Evolutionary conservation across 768 basidiomycete species (phyloP).

Genomic region (Amanita phalloides): DNA sequence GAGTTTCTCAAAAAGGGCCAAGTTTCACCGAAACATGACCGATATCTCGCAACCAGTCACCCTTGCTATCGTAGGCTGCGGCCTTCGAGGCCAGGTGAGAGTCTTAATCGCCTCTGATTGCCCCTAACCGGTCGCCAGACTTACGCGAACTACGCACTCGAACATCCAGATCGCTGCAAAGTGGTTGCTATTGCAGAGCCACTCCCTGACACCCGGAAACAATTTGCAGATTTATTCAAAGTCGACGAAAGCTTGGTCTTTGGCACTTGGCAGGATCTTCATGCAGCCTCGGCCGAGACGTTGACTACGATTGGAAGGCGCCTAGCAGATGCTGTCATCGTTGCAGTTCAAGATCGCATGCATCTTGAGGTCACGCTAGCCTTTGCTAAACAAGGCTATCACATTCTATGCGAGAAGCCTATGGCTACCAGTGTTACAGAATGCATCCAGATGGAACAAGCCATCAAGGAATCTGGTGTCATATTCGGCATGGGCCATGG

Average conservation of each 20-base stretch:
- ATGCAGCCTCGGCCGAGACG: slow-evolving; percentile 55
- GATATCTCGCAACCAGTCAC: slow-evolving; percentile 36
- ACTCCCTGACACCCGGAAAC: slow-evolving; percentile 48
- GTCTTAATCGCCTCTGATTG: not conserved
- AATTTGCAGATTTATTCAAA: slow-evolving; percentile 44
- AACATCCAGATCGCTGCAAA: slow-evolving; percentile 52
- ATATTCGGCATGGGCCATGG: slow-evolving; percentile 89
- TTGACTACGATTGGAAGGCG: slow-evolving; percentile 53
- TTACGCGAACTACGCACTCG: slow-evolving; percentile 55
- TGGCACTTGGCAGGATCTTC: slow-evolving; percentile 58
- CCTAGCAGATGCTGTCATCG: slow-evolving; percentile 73
- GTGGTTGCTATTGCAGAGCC: slow-evolving; percentile 85
- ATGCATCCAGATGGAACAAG: slow-evolving; percentile 65
- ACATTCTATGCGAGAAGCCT: slow-evolving; percentile 89
- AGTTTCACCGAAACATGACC: not conserved
- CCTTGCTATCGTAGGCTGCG: slow-evolving; percentile 72
- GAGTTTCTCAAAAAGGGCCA: slow-evolving; percentile 4
- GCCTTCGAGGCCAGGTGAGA: slow-evolving; percentile 65
- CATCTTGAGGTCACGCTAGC: slow-evolving; percentile 66
- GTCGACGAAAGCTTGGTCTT: slow-evolving; percentile 67
- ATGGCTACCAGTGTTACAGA: slow-evolving; percentile 73
- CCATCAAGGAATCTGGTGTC: slow-evolving; percentile 53
- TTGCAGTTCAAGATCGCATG: slow-evolving; percentile 74
- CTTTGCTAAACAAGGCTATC: slow-evolving; percentile 75
- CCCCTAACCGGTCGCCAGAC: slow-evolving; percentile 22